These are phyloP conservation scores for Poronia punctata DNA, from an alignment of 495 filamentous ascomycete genomes.

Conservation along the genomic window DNA sequence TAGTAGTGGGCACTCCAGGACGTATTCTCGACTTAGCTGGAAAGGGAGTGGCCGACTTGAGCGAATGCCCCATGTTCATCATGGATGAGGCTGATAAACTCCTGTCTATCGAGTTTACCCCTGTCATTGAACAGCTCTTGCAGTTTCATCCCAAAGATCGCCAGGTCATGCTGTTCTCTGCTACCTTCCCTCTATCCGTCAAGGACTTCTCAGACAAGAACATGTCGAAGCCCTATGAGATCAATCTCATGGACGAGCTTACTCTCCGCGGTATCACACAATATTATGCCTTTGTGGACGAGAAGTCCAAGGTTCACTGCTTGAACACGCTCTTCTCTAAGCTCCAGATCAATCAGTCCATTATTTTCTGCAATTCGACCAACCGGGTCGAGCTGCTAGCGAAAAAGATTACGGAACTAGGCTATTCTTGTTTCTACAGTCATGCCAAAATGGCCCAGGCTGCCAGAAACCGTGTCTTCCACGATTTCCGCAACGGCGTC, in stretches of 20 bases:
- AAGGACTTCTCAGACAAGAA: slow-evolving; percentile 98
- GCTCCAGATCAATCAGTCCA: slow-evolving; percentile 99
- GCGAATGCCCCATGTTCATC: slow-evolving; percentile 92
- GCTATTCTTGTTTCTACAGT: slow-evolving; percentile 99
- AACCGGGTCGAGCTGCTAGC: slow-evolving; percentile 95
- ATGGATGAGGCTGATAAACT: slow-evolving; percentile 99
- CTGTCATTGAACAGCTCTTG: slow-evolving; percentile 90
- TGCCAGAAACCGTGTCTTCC: slow-evolving; percentile 95
- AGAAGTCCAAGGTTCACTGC: slow-evolving; percentile 99
- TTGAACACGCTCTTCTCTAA: slow-evolving; percentile 98
- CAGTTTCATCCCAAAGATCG: slow-evolving; percentile 91
- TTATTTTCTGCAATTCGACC: slow-evolving; percentile 99
- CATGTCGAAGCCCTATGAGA: slow-evolving; percentile 92
- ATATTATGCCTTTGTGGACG: slow-evolving; percentile 98
- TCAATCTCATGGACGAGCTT: slow-evolving; percentile 99
- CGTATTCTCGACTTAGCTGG: slow-evolving; percentile 91
- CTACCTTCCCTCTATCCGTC: slow-evolving; percentile 92
- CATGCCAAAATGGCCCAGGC: slow-evolving; percentile 98
- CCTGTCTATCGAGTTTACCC: slow-evolving; percentile 91
- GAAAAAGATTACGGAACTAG: slow-evolving; percentile 98
- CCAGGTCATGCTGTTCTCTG: slow-evolving; percentile 98
- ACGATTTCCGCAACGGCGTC: slow-evolving; percentile 96
- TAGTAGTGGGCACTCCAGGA: slow-evolving; percentile 94
- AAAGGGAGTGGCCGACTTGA: slow-evolving; percentile 93
- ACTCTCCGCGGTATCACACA: slow-evolving; percentile 97